These are phyloP conservation scores for Oryza brachyantha DNA, from an alignment of 176 grass and related monocot species.

Conservation along the genomic window DNA sequence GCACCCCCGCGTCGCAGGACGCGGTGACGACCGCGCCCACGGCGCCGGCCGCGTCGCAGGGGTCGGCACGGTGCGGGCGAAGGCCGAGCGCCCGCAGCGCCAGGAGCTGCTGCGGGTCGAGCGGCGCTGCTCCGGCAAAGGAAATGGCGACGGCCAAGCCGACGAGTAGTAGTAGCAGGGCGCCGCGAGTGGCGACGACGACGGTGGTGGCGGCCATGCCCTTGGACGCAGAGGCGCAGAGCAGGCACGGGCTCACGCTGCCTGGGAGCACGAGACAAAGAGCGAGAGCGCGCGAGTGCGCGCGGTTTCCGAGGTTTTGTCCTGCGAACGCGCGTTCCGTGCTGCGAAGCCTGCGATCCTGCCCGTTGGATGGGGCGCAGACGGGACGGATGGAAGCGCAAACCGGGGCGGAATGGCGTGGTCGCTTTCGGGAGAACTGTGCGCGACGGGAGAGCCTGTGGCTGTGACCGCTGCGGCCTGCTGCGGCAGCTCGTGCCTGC, in stretches of 20 bases:
- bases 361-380: slow-evolving; percentile 26
- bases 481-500: slow-evolving; percentile 6
- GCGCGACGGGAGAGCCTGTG: slow-evolving; percentile 8
- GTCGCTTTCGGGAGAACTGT: slow-evolving; percentile 31
- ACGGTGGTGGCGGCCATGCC: background rate
- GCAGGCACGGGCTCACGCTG: background rate
- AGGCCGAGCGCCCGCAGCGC: slow-evolving; percentile 79
- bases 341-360: no score
- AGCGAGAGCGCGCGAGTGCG: background rate
- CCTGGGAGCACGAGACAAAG: slow-evolving; percentile 15
- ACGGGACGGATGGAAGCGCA: background rate
- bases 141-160: background rate
- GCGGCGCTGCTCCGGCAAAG: slow-evolving; percentile 11
- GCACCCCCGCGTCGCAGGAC: slow-evolving; percentile 58
- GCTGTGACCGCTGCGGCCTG: background rate
- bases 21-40: slow-evolving; percentile 43
- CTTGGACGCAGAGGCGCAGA: slow-evolving; percentile 16
- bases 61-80: slow-evolving; percentile 24
- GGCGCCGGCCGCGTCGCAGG: slow-evolving; percentile 36
- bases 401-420: background rate
- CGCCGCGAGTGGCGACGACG: background rate
- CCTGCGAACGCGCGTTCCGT: background rate
- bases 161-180: slow-evolving; percentile 14
- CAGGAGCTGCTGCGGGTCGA: slow-evolving; percentile 73
- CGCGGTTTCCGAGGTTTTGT: slow-evolving; percentile 21